Conservation (phyloP, 2,329 filamentous ascomycete genomes). For the Knufia fluminis region DNA sequence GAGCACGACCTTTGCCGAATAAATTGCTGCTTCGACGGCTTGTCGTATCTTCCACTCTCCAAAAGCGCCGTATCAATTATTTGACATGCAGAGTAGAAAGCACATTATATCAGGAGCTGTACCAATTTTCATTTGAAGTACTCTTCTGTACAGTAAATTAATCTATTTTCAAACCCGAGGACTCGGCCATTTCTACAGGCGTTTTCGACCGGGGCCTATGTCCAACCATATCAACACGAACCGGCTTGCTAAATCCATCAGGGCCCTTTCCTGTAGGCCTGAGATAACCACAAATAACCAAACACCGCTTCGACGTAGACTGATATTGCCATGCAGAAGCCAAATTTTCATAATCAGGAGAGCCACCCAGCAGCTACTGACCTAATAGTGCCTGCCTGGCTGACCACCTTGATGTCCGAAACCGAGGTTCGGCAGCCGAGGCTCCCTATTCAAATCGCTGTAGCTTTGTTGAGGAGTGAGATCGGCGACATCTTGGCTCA, state of each 20-base stretch:
- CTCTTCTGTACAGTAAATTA: too few species aligned
- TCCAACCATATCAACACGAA: background rate
- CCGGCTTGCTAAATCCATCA: background rate
- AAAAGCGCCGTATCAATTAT: too few species aligned
- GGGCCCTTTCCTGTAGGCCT: background rate
- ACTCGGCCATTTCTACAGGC: too few species aligned
- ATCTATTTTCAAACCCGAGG: too few species aligned
- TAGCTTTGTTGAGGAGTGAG: conserved; percentile 11
- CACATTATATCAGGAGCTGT: too few species aligned
- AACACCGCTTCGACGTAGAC: too few species aligned
- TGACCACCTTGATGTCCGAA: conserved; percentile 12
- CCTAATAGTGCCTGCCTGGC: conserved; percentile 1
- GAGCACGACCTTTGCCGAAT: too few species aligned
- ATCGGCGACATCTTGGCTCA: conserved; percentile 13
- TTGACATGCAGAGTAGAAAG: too few species aligned
- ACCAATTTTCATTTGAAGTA: too few species aligned
- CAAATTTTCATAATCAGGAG: background rate
- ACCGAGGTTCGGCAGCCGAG: conserved; percentile 16
- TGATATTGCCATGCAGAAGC: too few species aligned
- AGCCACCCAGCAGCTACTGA: background rate
- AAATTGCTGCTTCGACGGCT: too few species aligned
- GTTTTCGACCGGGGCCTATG: background rate
- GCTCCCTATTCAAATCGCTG: conserved; percentile 13
- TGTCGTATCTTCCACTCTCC: too few species aligned
- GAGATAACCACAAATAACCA: background rate